These are phyloP conservation scores for Aspergillus aculeatinus DNA, from an alignment of 2,329 filamentous ascomycete genomes.

Conservation along the genomic window DNA sequence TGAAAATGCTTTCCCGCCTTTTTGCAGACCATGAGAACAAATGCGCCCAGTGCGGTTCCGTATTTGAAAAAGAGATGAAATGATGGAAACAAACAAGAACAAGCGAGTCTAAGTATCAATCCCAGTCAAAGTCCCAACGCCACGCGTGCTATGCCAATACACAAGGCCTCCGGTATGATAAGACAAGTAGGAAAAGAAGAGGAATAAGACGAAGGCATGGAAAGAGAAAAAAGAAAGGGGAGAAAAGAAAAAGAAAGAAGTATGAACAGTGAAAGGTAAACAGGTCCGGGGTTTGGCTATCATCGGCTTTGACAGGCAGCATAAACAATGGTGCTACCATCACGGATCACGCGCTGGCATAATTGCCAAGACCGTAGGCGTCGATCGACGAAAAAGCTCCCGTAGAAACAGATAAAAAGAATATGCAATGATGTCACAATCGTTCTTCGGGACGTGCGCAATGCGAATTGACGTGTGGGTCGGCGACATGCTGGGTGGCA, in stretches of 20 bases:
- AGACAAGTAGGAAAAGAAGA: constrained; percentile 22
- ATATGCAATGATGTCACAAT: constrained; percentile 26
- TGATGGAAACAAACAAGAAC: constrained; percentile 10
- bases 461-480: background rate
- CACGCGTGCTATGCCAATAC: constrained; percentile 40
- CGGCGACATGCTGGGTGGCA: background rate
- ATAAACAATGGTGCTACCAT: background rate
- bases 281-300: background rate
- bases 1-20: constrained; percentile 34
- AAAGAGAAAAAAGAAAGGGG: constrained; percentile 18
- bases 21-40: constrained; percentile 35
- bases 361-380: constrained; percentile 16
- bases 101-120: constrained; percentile 33
- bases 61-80: constrained; percentile 19
- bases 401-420: constrained; percentile 7
- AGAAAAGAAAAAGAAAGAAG: constrained; percentile 18
- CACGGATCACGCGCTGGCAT: constrained; percentile 7
- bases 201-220: constrained; percentile 20
- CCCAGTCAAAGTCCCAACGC: constrained; percentile 31
- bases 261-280: constrained; percentile 19
- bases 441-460: background rate
- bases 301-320: background rate
- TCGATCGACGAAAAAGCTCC: constrained; percentile 14
- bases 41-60: constrained; percentile 35
- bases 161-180: constrained; percentile 26